These are phyloP conservation scores for carrot (Daucus carota) DNA, from an alignment of 129 eudicot genomes.

Conservation along the genomic window DH1_v3.0 NC_030386.2:31175501-31176000, in stretches of 20 bases:
- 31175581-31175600: neutral
- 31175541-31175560: neutral
- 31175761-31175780: conserved; percentile 57
- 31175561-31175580: neutral
- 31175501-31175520: neutral
- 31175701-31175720: conserved; percentile 79
- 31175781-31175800: conserved; percentile 96
- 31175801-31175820: conserved; percentile 75
- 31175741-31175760: conserved; percentile 32
- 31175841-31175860: conserved; percentile 74
- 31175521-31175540: neutral
- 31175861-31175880: conserved; percentile 54
- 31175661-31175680: neutral
- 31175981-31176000: conserved; percentile 80
- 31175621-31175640: neutral
- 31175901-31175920: conserved; percentile 78
- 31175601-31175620: neutral
- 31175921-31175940: conserved; percentile 77
- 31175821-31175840: conserved; percentile 73
- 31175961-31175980: conserved; percentile 72
- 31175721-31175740: conserved; percentile 51
- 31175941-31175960: conserved; percentile 54
- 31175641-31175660: neutral
- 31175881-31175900: conserved; percentile 65
- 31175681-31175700: conserved; percentile 8